phyloP scores from a whole-genome alignment of 2,329 filamentous ascomycete species.

The Colletotrichum sp. region DNA sequence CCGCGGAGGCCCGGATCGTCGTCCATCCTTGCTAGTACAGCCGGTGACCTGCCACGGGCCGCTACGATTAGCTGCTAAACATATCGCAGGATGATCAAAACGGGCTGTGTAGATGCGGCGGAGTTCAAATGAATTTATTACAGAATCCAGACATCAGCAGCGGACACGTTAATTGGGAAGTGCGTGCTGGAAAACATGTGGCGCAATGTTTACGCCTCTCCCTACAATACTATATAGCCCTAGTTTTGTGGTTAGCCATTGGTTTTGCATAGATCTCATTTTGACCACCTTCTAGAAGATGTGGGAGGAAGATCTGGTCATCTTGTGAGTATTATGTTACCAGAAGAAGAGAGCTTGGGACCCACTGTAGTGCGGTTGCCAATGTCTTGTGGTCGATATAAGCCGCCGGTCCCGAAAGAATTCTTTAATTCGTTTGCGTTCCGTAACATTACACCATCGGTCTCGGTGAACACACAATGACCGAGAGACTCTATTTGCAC shows the following conservation, averaged over 20 bases:
- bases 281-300: background rate
- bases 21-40: background rate
- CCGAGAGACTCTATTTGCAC: background rate
- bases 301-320: background rate
- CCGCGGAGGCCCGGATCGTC: constrained; percentile 1
- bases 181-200: background rate
- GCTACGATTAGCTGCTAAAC: background rate
- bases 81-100: background rate
- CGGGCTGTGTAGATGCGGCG: background rate
- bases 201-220: background rate
- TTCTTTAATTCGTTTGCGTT: background rate
- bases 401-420: background rate
- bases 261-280: background rate
- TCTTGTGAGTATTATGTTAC: background rate
- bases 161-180: background rate
- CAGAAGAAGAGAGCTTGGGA: background rate
- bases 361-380: background rate
- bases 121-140: background rate
- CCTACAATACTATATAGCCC: background rate
- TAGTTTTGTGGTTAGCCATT: background rate
- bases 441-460: background rate
- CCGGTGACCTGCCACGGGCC: background rate
- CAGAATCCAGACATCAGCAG: background rate
- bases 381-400: background rate
- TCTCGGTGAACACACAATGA: background rate